Evolutionary conservation across 1,139 yeast species (phyloP).

Genomic region (Candida albicans): DNA sequence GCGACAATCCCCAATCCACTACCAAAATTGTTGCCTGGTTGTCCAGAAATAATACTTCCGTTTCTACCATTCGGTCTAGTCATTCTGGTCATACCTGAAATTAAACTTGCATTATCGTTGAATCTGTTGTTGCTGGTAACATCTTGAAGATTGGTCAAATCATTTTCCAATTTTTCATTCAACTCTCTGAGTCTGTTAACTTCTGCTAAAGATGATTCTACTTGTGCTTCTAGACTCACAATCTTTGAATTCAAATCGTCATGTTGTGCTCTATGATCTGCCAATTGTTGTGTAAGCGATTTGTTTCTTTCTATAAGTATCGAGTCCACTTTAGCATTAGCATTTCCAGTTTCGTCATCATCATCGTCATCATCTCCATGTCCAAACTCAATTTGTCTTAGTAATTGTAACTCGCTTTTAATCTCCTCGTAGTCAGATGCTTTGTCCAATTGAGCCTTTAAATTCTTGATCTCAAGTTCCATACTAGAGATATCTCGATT

Average conservation of each 20-base stretch:
- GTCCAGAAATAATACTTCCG: constrained; percentile 43
- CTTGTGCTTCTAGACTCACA: constrained; percentile 38
- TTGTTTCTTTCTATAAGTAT: constrained; percentile 61
- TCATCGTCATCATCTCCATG: constrained; percentile 32
- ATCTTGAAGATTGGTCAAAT: constrained; percentile 56
- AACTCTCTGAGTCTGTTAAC: constrained; percentile 36
- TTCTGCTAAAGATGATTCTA: constrained; percentile 35
- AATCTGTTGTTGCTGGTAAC: constrained; percentile 31
- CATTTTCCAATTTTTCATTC: constrained; percentile 69
- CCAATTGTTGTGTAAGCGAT: constrained; percentile 59
- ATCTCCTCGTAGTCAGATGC: constrained; percentile 73
- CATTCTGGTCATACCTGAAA: constrained; percentile 58
- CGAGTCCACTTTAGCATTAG: constrained; percentile 33
- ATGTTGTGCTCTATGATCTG: constrained; percentile 55
- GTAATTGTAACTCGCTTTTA: constrained; percentile 68
- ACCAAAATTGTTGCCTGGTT: constrained; percentile 15
- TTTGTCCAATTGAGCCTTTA: constrained; percentile 46
- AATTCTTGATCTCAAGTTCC: constrained; percentile 48
- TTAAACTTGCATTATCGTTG: constrained; percentile 67
- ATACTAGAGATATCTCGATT: constrained; percentile 51
- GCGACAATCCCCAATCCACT: constrained; percentile 25
- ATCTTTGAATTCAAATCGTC: constrained; percentile 40
- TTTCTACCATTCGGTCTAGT: constrained; percentile 31
- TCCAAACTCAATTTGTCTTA: constrained; percentile 77
- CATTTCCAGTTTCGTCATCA: constrained; percentile 13